Percentiles rank a stretch among this genome's conserved stretches.
These are phyloP conservation scores for Cercospora berteroae DNA, from an alignment of 2,329 filamentous ascomycete species.

Conservation along the genomic window DNA sequence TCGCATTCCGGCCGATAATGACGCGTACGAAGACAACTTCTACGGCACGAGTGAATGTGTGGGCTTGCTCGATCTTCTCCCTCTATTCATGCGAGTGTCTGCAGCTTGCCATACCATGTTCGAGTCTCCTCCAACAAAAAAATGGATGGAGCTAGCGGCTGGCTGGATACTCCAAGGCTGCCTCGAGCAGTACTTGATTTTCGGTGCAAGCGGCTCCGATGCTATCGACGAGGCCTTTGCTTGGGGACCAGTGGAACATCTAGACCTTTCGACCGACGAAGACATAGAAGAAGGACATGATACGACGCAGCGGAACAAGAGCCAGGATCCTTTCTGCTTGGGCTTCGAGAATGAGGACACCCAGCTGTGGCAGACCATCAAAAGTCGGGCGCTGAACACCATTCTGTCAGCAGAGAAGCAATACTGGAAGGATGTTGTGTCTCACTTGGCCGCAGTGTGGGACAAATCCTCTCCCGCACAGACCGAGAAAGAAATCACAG, in stretches of 20 bases:
- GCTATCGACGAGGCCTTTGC: constrained; percentile 46
- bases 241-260: constrained; percentile 41
- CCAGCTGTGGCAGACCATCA: constrained; percentile 40
- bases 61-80: constrained; percentile 45
- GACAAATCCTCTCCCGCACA: constrained; percentile 35
- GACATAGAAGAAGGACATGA: background rate
- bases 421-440: constrained; percentile 22
- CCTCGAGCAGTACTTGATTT: constrained; percentile 49
- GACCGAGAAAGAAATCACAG: constrained; percentile 44
- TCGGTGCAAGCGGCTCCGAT: constrained; percentile 39
- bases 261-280: constrained; percentile 26
- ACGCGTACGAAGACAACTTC: constrained; percentile 29
- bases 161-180: constrained; percentile 53
- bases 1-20: constrained; percentile 28
- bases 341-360: constrained; percentile 33
- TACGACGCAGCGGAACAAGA: background rate
- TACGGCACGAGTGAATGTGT: constrained; percentile 39
- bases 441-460: constrained; percentile 35
- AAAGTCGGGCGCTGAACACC: constrained; percentile 36
- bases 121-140: constrained; percentile 37
- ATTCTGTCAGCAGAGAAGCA: constrained; percentile 22
- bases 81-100: constrained; percentile 52
- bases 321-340: constrained; percentile 22
- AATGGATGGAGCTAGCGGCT: constrained; percentile 49
- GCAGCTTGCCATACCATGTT: constrained; percentile 37